Conservation (phyloP, 2,329 filamentous ascomycete genomes). For the Aspergillus sp. region DNA sequence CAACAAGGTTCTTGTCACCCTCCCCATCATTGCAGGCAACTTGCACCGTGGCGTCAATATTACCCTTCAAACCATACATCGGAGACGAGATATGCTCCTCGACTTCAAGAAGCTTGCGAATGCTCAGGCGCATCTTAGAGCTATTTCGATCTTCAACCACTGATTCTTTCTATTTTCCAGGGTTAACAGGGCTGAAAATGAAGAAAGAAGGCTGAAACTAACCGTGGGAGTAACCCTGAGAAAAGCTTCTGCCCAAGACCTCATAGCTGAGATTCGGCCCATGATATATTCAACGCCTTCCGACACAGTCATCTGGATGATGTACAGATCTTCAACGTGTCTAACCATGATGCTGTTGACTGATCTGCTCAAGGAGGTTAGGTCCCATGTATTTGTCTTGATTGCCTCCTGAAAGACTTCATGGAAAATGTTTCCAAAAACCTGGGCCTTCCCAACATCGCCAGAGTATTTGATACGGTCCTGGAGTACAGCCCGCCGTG, state of each 20-base stretch:
- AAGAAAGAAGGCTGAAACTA: conserved; percentile 18
- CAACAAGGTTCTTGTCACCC: conserved; percentile 62
- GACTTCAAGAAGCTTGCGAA: conserved; percentile 90
- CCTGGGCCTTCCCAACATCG: conserved; percentile 67
- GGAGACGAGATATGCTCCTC: conserved; percentile 98
- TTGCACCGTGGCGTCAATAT: conserved; percentile 94
- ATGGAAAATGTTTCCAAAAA: conserved; percentile 90
- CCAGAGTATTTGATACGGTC: conserved; percentile 89
- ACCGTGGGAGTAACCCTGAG: conserved; percentile 63
- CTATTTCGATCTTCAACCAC: conserved; percentile 72
- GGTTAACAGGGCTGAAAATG: conserved; percentile 15
- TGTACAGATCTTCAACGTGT: conserved; percentile 83
- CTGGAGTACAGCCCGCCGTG: conserved; percentile 83
- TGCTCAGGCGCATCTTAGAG: conserved; percentile 67
- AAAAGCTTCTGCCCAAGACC: conserved; percentile 75
- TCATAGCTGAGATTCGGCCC: conserved; percentile 74
- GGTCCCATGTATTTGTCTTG: conserved; percentile 72
- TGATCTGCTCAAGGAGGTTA: conserved; percentile 54
- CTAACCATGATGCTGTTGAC: conserved; percentile 63
- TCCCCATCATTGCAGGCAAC: conserved; percentile 66
- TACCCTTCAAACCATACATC: conserved; percentile 93
- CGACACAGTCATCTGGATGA: conserved; percentile 65
- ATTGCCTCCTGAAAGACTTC: conserved; percentile 91
- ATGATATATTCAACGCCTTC: conserved; percentile 71
- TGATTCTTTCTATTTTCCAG: conserved; percentile 50